phyloP scores from a whole-genome alignment of 2,329 filamentous ascomycete genomes.

The Penicillium sp. region DNA sequence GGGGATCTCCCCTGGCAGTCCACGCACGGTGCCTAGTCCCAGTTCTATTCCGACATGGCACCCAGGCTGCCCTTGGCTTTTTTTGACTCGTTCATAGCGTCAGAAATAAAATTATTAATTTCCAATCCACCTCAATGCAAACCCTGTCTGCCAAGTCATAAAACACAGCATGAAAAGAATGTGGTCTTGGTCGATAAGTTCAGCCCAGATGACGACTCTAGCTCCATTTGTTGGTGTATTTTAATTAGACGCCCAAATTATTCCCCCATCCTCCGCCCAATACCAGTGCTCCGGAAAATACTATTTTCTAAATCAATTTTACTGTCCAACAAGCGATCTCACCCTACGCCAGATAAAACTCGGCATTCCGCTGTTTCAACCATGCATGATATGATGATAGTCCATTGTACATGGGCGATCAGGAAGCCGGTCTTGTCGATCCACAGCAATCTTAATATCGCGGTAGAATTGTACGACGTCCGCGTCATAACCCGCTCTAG shows the following conservation, averaged over 20 bases:
- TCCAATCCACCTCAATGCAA: not conserved
- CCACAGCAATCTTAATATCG: conserved; percentile 19
- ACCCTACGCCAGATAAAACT: not conserved
- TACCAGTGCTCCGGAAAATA: too few relatives aligned
- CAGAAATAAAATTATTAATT: conserved; percentile 1
- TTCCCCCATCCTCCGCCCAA: too few relatives aligned
- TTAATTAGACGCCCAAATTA: too few relatives aligned
- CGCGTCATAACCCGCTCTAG: conserved; percentile 16
- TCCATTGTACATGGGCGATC: not conserved
- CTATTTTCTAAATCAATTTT: too few relatives aligned
- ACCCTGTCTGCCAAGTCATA: not conserved
- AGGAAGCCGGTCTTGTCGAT: conserved; percentile 12
- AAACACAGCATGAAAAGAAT: not conserved
- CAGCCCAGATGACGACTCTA: too few relatives aligned
- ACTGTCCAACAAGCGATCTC: too few relatives aligned
- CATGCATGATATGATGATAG: conserved; percentile 8
- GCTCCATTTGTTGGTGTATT: too few relatives aligned
- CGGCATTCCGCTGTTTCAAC: conserved; percentile 1
- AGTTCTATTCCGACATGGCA: not conserved
- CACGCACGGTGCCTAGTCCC: not conserved
- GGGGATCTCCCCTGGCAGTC: conserved; percentile 4
- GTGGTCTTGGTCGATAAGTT: too few relatives aligned
- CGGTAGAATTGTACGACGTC: not conserved
- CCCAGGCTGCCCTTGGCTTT: not conserved
- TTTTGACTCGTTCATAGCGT: not conserved